phyloP scores from a whole-genome alignment of 73 alveolate genomes.

The Tetrahymena borealis region DNA sequence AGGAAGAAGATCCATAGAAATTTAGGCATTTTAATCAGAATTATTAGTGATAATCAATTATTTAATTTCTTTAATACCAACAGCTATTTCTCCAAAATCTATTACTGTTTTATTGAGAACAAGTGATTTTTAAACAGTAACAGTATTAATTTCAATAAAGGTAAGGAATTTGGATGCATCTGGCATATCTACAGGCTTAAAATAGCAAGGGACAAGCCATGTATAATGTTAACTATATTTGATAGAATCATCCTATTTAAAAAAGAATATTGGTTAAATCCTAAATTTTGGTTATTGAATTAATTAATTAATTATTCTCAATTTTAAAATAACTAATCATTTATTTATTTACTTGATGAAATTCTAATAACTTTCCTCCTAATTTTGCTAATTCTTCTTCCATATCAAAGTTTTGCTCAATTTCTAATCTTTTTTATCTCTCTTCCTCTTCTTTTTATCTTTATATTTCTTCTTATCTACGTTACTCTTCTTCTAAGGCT shows the following conservation, averaged over 20 bases:
- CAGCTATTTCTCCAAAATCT: conserved; percentile 96
- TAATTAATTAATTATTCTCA: too few species aligned
- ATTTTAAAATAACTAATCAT: neutral
- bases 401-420: conserved; percentile 64
- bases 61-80: conserved; percentile 74
- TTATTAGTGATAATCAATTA: conserved; percentile 77
- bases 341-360: conserved; percentile 19
- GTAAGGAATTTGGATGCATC: conserved; percentile 27
- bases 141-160: conserved; percentile 78
- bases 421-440: conserved; percentile 53
- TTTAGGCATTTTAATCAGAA: conserved; percentile 61
- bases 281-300: too few species aligned
- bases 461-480: conserved; percentile 54
- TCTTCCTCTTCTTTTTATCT: conserved; percentile 49
- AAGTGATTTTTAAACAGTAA: conserved; percentile 71
- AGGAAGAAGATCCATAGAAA: conserved; percentile 83
- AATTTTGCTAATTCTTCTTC: conserved; percentile 66
- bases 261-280: too few species aligned
- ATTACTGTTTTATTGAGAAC: conserved; percentile 75
- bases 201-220: conserved; percentile 90
- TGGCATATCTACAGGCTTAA: conserved; percentile 45
- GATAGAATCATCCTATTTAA: conserved; percentile 18
- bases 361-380: conserved; percentile 75
- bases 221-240: conserved; percentile 80
- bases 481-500: conserved; percentile 73